These are phyloP conservation scores for Nidularia pulvinata DNA, from an alignment of 768 basidiomycete species.

Conservation along the genomic window DNA sequence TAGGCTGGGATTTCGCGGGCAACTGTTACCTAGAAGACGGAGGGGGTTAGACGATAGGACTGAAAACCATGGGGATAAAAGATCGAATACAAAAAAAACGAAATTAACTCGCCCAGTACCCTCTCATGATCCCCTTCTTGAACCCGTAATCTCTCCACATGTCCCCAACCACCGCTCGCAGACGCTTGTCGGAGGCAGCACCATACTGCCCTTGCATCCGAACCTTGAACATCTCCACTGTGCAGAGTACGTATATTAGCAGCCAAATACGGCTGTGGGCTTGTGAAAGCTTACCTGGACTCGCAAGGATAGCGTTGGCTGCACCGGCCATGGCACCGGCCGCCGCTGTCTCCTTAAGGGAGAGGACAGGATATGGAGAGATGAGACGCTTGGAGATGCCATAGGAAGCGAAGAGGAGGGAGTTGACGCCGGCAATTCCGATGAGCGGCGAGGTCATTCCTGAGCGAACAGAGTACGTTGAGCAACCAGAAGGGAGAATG, in stretches of 20 bases:
- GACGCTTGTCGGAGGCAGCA: constrained; percentile 70
- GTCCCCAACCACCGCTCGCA: constrained; percentile 70
- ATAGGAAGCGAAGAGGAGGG: constrained; percentile 91
- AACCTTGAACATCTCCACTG: constrained; percentile 99
- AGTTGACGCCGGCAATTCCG: constrained; percentile 96
- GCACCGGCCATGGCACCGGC: constrained; percentile 96
- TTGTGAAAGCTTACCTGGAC: constrained; percentile 61
- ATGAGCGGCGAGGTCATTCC: constrained; percentile 91
- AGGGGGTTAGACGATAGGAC: neutral
- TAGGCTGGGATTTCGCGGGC: constrained; percentile 96
- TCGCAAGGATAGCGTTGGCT: constrained; percentile 86
- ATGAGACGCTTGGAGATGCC: constrained; percentile 78
- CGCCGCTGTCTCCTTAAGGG: constrained; percentile 74
- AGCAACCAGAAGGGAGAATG: neutral
- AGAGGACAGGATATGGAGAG: constrained; percentile 86
- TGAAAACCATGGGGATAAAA: no score
- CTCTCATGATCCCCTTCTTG: constrained; percentile 89
- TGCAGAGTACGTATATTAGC: neutral
- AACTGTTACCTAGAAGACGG: constrained; percentile 69
- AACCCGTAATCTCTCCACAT: constrained; percentile 92
- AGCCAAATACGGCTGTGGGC: neutral
- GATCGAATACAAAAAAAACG: neutral
- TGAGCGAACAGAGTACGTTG: constrained; percentile 21
- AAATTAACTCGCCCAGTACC: constrained; percentile 78
- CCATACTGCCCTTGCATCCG: constrained; percentile 98